Conservation (phyloP, 2,329 filamentous ascomycete species). For the Calonectria pseudoreteaudii region DNA sequence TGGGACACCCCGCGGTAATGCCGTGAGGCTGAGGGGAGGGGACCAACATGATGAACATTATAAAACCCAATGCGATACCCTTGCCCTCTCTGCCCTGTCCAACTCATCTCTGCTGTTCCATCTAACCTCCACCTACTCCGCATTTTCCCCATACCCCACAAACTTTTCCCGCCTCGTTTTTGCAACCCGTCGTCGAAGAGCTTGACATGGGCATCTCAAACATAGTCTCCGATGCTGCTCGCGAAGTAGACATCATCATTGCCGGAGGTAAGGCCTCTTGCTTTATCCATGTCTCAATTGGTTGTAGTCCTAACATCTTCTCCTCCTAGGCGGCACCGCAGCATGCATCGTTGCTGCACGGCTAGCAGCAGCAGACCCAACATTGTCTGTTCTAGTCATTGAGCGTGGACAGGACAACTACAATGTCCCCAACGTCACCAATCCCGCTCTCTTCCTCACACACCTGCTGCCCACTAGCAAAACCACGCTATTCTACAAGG, state of each 20-base stretch:
- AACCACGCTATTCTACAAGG: constrained; percentile 43
- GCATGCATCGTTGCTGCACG: constrained; percentile 47
- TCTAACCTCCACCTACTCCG: constrained; percentile 1
- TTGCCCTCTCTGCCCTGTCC: not conserved
- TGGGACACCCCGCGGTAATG: not conserved
- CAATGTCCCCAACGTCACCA: constrained; percentile 41
- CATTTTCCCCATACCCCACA: constrained; percentile 8
- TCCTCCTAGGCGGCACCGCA: constrained; percentile 45
- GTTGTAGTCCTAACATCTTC: not conserved
- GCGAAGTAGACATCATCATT: constrained; percentile 38
- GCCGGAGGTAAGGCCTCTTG: constrained; percentile 29
- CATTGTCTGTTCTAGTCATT: constrained; percentile 46
- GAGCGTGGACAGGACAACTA: constrained; percentile 46
- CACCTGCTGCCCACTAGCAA: constrained; percentile 39
- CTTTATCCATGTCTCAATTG: not conserved
- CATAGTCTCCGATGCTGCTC: not conserved
- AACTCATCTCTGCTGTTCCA: not conserved
- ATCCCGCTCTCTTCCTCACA: constrained; percentile 43
- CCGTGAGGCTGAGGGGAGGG: not conserved
- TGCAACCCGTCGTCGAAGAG: not conserved
- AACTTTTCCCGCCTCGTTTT: not conserved
- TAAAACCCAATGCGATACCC: not conserved
- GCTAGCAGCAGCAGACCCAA: constrained; percentile 44
- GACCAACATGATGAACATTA: not conserved
- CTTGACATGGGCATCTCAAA: not conserved